These are phyloP conservation scores for Emydomyces testavorans DNA, from an alignment of 2,329 filamentous ascomycete species.

Conservation along the genomic window DNA sequence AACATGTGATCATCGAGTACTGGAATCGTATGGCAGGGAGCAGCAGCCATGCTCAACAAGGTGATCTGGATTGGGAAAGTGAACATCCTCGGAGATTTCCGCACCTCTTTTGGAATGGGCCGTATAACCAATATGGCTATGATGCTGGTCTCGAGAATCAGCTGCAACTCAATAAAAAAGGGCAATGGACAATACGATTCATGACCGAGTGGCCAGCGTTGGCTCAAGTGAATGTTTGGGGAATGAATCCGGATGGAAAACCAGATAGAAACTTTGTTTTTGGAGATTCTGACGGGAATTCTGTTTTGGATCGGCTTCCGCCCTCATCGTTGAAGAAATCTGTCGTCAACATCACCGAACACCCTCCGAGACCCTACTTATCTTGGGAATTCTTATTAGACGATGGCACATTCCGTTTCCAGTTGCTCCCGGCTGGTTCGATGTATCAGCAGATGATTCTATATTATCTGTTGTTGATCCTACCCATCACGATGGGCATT, in stretches of 20 bases:
- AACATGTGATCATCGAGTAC: conserved; percentile 54
- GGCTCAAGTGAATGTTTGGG: conserved; percentile 55
- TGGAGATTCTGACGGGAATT: conserved; percentile 52
- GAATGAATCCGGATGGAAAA: conserved; percentile 51
- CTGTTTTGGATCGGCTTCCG: conserved; percentile 50
- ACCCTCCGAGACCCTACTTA: conserved; percentile 44
- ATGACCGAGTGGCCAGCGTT: conserved; percentile 53
- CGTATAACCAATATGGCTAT: conserved; percentile 53
- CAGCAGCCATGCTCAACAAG: conserved; percentile 50
- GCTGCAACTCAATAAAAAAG: conserved; percentile 39
- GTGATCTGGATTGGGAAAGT: conserved; percentile 39
- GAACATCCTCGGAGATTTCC: conserved; percentile 44
- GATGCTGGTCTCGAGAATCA: conserved; percentile 47
- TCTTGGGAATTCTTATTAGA: conserved; percentile 46
- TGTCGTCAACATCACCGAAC: conserved; percentile 48
- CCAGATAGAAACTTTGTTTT: conserved; percentile 50
- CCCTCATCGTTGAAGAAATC: conserved; percentile 46
- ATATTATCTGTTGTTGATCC: conserved; percentile 43
- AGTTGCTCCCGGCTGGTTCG: conserved; percentile 44
- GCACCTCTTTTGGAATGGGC: conserved; percentile 51
- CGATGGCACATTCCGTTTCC: conserved; percentile 44
- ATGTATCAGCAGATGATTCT: conserved; percentile 44
- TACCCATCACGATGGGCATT: conserved; percentile 43
- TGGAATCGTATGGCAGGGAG: conserved; percentile 50
- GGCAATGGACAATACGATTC: conserved; percentile 48